Evolutionary conservation across 441 rosid genomes (phyloP).

Genomic region (Populus hybrid): DNA sequence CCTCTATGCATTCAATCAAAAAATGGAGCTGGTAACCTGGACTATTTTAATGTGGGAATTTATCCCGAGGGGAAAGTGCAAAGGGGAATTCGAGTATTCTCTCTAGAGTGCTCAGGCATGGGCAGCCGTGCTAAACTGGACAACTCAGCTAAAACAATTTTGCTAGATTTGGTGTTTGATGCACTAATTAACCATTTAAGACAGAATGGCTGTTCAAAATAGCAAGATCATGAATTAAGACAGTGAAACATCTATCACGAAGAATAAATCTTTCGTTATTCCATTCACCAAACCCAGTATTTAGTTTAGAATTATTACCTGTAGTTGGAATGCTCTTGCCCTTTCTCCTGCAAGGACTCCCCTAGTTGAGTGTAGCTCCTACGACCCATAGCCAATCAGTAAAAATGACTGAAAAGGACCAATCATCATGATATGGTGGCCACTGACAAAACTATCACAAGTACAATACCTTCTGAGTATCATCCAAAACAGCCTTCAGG

Average conservation of each 20-base stretch:
- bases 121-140: neutral
- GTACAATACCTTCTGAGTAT: slow-evolving; percentile 75
- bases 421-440: neutral
- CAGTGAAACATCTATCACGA: neutral
- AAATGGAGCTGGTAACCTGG: neutral
- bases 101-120: neutral
- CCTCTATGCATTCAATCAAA: neutral
- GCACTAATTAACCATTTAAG: neutral
- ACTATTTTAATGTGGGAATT: neutral
- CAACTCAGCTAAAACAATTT: neutral
- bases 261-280: too few species aligned
- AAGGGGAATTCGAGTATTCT: neutral
- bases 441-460: neutral
- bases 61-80: neutral
- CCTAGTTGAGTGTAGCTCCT: slow-evolving; percentile 93
- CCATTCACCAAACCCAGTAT: neutral
- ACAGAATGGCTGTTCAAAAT: neutral
- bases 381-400: slow-evolving; percentile 9
- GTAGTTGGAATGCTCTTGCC: slow-evolving; percentile 90
- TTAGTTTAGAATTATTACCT: slow-evolving; percentile 40
- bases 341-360: slow-evolving; percentile 86
- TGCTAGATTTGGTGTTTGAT: neutral
- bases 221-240: neutral
- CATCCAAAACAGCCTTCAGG: slow-evolving; percentile 91
- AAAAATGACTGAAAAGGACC: neutral